Percentiles rank a stretch among this genome's conserved stretches.
phyloP scores from a whole-genome alignment of 2,329 filamentous ascomycete genomes.

The Anisogramma anomala region DNA sequence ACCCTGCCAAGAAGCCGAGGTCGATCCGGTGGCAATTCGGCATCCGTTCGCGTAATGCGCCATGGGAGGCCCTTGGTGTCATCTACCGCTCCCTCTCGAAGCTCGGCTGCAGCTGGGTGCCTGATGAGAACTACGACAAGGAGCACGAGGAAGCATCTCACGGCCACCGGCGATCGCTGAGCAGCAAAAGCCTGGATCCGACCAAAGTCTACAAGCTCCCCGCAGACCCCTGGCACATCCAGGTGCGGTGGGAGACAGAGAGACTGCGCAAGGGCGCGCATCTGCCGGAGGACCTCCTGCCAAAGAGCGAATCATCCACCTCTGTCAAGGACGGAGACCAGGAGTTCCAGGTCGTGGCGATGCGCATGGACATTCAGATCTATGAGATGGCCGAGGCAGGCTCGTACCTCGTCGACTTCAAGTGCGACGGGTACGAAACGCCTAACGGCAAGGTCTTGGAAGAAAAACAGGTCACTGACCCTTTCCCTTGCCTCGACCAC shows the following conservation, averaged over 20 bases:
- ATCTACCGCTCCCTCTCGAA: conserved; percentile 87
- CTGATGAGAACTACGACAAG: conserved; percentile 47
- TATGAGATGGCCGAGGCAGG: conserved; percentile 78
- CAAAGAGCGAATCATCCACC: conserved; percentile 1
- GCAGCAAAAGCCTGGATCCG: conserved; percentile 34
- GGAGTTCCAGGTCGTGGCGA: conserved; percentile 62
- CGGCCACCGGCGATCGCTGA: conserved; percentile 21
- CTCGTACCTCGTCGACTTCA: conserved; percentile 96
- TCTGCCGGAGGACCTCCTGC: conserved; percentile 21
- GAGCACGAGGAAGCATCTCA: conserved; percentile 33
- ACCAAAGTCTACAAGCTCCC: conserved; percentile 67
- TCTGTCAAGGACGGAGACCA: conserved; percentile 31
- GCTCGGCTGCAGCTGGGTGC: conserved; percentile 80
- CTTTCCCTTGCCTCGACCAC: conserved; percentile 92
- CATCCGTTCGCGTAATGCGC: conserved; percentile 85
- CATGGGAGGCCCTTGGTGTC: conserved; percentile 86
- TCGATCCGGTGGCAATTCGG: conserved; percentile 96
- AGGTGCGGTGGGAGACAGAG: conserved; percentile 76
- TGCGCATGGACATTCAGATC: conserved; percentile 92
- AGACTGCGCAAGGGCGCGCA: conserved; percentile 33
- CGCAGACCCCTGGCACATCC: conserved; percentile 89
- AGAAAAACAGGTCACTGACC: conserved; percentile 90
- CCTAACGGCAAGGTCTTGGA: conserved; percentile 61
- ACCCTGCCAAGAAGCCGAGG: conserved; percentile 58
- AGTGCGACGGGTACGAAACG: conserved; percentile 91